Base-by-base conservation (phyloP, 495 filamentous ascomycete genomes). In the Neurospora terricola region DNA sequence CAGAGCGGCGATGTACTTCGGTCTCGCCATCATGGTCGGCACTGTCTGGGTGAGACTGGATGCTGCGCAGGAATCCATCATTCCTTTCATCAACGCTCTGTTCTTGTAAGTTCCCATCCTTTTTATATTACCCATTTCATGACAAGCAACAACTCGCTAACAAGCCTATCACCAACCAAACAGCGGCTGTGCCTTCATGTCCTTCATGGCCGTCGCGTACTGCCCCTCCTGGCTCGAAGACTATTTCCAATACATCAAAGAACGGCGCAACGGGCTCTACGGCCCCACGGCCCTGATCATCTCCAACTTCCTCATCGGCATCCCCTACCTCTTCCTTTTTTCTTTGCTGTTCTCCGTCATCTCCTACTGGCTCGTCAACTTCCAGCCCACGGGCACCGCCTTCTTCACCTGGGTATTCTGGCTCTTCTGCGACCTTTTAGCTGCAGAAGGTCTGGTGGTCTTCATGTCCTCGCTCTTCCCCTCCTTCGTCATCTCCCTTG, bases 201-300 rank as follows among this genome's bases (percentile, higher is more conserved):
- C 90, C 42, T 96, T 96, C 86, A 96, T 96, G 93, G 93, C 93
- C 1, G 91, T 93, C 0, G 93, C 92, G 8, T 95, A 94, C 78
- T 90, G 93, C 9, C 93, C 93, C 0, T 86, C 91, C n/a, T 96
- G 87, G 83, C 84, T 96, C 12, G 93, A 96, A 81, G 93, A 96
- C 78, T 88, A 89, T 62, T 83, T 87, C 4, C 90, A 88, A 0
- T 96, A 88, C 77, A 79, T 87, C 82, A 94, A 94, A 81, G 93
- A 96, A 75, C 88, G 91, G n/a, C 88, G 88, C 27, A 94, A 95
- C 78, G 93, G 93, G 0, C 87, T 95, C 2, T 93, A 93, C 79
- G 91, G 91, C 5, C 84, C 92, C 1, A 86, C 89, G 0, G 86
- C 89, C 2, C 93, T 95, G 81, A 83, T 92, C 30, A 68, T 94